Evolutionary conservation across 2,329 filamentous ascomycete genomes (phyloP).

Genomic region (Mollisiaceae sp.): DNA sequence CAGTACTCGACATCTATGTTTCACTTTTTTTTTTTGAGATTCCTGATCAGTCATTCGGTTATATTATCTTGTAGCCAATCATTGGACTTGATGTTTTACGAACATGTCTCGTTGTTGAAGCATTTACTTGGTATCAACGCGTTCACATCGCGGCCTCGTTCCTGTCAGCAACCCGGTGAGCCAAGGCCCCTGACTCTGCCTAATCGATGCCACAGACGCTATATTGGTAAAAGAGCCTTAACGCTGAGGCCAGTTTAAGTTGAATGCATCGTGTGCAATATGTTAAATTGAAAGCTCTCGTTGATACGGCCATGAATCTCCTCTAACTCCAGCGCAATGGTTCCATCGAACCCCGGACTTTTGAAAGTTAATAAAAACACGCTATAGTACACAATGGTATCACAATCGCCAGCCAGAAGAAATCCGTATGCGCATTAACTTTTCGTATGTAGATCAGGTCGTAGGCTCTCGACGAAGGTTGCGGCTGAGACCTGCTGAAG

Average conservation of each 20-base stretch:
- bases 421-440: background rate
- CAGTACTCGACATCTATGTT: conserved; percentile 14
- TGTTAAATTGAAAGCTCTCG: conserved; percentile 1
- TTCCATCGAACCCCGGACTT: conserved; percentile 17
- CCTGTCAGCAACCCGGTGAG: conserved; percentile 12
- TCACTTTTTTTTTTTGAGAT: conserved; percentile 22
- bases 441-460: conserved; percentile 1
- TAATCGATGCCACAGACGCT: conserved; percentile 5
- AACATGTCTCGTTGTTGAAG: background rate
- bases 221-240: conserved; percentile 10
- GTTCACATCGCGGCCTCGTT: conserved; percentile 13
- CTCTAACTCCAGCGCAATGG: conserved; percentile 1
- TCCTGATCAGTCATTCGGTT: conserved; percentile 11
- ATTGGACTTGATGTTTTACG: conserved; percentile 5
- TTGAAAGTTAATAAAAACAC: conserved; percentile 18
- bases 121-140: conserved; percentile 13
- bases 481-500: conserved; percentile 68
- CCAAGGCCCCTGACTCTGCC: conserved; percentile 15
- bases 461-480: conserved; percentile 53
- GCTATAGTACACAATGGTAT: conserved; percentile 27
- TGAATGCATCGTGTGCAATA: conserved; percentile 7
- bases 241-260: background rate
- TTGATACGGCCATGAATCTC: background rate
- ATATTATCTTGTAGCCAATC: conserved; percentile 18
- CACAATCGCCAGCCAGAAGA: conserved; percentile 15